phyloP scores from a whole-genome alignment of 2,329 filamentous ascomycete species.

The Pseudocercospora eumusae region DNA sequence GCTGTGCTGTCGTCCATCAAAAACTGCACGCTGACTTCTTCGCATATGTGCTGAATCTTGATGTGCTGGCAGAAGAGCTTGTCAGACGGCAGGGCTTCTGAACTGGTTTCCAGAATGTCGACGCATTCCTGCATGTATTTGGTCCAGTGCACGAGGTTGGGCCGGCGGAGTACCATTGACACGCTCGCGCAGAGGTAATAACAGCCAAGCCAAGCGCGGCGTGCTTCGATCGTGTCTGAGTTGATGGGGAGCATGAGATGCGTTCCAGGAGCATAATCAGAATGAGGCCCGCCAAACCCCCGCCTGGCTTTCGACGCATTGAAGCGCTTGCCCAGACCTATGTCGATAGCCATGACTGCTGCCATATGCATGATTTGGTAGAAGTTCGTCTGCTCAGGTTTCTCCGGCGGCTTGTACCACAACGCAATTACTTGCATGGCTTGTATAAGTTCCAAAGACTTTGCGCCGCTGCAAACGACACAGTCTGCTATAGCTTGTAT shows the following conservation, averaged over 20 bases:
- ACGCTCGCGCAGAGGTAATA: slow-evolving; percentile 63
- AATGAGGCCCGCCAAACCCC: slow-evolving; percentile 41
- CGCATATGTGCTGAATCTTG: slow-evolving; percentile 59
- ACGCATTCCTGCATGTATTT: slow-evolving; percentile 65
- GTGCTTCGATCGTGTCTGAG: slow-evolving; percentile 58
- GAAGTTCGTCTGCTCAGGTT: slow-evolving; percentile 84
- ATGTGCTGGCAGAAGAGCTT: slow-evolving; percentile 59
- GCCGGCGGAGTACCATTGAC: slow-evolving; percentile 60
- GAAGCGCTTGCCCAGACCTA: slow-evolving; percentile 68
- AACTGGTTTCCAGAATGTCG: slow-evolving; percentile 57
- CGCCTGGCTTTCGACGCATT: slow-evolving; percentile 41
- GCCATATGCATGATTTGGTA: slow-evolving; percentile 84
- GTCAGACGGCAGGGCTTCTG: slow-evolving; percentile 60
- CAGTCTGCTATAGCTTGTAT: slow-evolving; percentile 73
- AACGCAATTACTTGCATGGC: slow-evolving; percentile 72
- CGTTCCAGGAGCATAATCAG: slow-evolving; percentile 37
- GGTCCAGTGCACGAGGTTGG: slow-evolving; percentile 61
- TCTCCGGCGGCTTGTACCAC: slow-evolving; percentile 83
- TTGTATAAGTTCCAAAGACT: slow-evolving; percentile 81
- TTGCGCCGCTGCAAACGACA: slow-evolving; percentile 73
- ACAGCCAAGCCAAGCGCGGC: slow-evolving; percentile 61
- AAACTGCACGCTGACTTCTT: slow-evolving; percentile 59
- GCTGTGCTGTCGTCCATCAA: slow-evolving; percentile 57
- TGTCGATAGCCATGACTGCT: slow-evolving; percentile 78
- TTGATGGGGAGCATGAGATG: slow-evolving; percentile 39